A percentile compares a stretch with the other conserved stretches of the same genome.
These are phyloP conservation scores for Tricharina praecox DNA, from an alignment of 495 filamentous ascomycete genomes.

Conservation along the genomic window DNA sequence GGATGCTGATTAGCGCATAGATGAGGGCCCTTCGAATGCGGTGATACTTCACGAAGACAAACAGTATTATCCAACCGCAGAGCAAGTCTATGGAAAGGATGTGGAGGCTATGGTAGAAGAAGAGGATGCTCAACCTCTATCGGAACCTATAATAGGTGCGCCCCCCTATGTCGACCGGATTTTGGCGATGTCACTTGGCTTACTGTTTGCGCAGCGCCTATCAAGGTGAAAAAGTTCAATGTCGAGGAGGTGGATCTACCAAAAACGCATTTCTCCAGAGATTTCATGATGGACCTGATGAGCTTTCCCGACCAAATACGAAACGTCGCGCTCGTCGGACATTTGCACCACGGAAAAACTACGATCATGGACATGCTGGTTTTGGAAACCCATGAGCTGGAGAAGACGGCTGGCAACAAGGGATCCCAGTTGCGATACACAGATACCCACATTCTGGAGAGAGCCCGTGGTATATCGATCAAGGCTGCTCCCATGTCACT, in stretches of 20 bases:
- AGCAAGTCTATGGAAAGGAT: conserved; percentile 82
- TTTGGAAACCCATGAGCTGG: conserved; percentile 76
- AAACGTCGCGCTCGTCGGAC: conserved; percentile 80
- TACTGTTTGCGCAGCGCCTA: conserved; percentile 40
- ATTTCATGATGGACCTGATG: conserved; percentile 92
- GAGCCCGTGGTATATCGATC: conserved; percentile 79
- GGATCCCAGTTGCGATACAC: conserved; percentile 86
- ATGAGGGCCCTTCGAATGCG: conserved; percentile 89
- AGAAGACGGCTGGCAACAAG: conserved; percentile 59
- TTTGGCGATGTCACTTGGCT: conserved; percentile 11
- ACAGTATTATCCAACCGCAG: conserved; percentile 93
- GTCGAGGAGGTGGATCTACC: conserved; percentile 84
- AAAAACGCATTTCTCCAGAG: conserved; percentile 65
- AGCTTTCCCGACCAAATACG: conserved; percentile 86
- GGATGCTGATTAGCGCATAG: conserved; percentile 24
- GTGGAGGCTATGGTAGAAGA: conserved; percentile 95
- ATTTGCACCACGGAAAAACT: conserved; percentile 94
- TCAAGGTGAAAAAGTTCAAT: conserved; percentile 88
- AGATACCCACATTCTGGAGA: conserved; percentile 73
- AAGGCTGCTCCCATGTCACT: conserved; percentile 92
- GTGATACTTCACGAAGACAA: conserved; percentile 97
- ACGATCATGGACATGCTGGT: conserved; percentile 98
- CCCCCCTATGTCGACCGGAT: neutral
- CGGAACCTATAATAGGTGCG: conserved; percentile 63
- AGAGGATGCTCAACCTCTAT: conserved; percentile 84